phyloP scores from a whole-genome alignment of 345 rosid genomes.

The Lepidium aucheri region DNA sequence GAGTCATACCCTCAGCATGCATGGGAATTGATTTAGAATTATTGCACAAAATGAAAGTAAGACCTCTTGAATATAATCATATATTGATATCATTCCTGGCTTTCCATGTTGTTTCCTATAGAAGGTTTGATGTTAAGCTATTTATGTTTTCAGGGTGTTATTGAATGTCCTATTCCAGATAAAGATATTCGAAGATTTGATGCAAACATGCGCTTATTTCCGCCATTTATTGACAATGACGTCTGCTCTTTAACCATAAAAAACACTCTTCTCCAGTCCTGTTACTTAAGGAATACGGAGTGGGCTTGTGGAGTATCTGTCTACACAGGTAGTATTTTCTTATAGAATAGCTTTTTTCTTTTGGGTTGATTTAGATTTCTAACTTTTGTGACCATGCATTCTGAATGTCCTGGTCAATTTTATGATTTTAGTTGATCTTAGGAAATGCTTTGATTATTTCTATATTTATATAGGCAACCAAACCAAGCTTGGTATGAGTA shows the following conservation, averaged over 20 bases:
- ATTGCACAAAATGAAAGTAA: constrained; percentile 90
- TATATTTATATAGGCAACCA: constrained; percentile 56
- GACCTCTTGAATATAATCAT: background rate
- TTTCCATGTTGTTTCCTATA: background rate
- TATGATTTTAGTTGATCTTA: constrained; percentile 12
- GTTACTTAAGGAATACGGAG: constrained; percentile 94
- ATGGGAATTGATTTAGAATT: constrained; percentile 81
- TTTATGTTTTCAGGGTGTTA: constrained; percentile 63
- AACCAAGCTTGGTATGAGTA: constrained; percentile 97
- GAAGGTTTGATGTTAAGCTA: background rate
- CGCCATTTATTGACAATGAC: constrained; percentile 95
- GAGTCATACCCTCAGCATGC: constrained; percentile 84
- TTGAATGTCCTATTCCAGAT: constrained; percentile 93
- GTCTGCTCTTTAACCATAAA: constrained; percentile 87
- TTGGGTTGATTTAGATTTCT: background rate
- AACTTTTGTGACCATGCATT: background rate
- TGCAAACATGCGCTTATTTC: constrained; percentile 90
- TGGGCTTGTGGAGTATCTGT: constrained; percentile 99
- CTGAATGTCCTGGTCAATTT: background rate
- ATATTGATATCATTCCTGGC: background rate
- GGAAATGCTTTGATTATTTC: background rate
- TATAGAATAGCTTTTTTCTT: background rate
- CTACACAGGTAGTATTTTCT: constrained; percentile 62
- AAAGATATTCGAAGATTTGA: constrained; percentile 97
- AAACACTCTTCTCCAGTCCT: constrained; percentile 92